phyloP scores from a whole-genome alignment of 2,329 filamentous ascomycete genomes.

The Pyrenochaeta sp. region DNA sequence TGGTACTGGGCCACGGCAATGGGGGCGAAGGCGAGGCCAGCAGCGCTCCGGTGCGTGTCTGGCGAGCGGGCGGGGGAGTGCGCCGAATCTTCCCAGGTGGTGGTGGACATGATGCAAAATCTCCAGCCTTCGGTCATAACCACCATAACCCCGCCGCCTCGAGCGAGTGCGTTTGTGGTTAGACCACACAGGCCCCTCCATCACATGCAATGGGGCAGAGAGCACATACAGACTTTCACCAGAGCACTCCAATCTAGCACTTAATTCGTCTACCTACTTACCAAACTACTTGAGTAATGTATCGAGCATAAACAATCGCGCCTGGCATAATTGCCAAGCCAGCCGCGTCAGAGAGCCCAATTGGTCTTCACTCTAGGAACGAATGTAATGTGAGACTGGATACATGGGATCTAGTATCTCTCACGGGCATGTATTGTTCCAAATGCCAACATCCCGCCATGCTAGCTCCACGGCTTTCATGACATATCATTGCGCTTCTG shows the following conservation, averaged over 20 bases:
- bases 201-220: too few species aligned
- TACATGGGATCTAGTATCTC: slow-evolving; percentile 45
- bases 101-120: too few species aligned
- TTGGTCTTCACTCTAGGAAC: slow-evolving; percentile 41
- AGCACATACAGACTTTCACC: too few species aligned
- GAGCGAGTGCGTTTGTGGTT: too few species aligned
- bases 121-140: too few species aligned
- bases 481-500: too few species aligned
- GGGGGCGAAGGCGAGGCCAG: slow-evolving; percentile 25
- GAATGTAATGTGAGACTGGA: slow-evolving; percentile 47
- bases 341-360: slow-evolving; percentile 44
- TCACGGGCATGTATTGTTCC: slow-evolving; percentile 50
- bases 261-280: neutral
- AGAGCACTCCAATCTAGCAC: too few species aligned
- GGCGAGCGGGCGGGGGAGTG: slow-evolving; percentile 6
- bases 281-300: slow-evolving; percentile 18
- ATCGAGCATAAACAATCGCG: slow-evolving; percentile 39
- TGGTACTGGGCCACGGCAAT: slow-evolving; percentile 36
- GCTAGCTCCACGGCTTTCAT: neutral
- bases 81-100: slow-evolving; percentile 5
- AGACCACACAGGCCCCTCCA: too few species aligned
- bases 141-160: too few species aligned
- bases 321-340: slow-evolving; percentile 34
- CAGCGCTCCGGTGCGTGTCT: slow-evolving; percentile 6
- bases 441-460: neutral